These are phyloP conservation scores for Pyrenopolyporus hunteri DNA, from an alignment of 495 filamentous ascomycete genomes.

Conservation along the genomic window DNA sequence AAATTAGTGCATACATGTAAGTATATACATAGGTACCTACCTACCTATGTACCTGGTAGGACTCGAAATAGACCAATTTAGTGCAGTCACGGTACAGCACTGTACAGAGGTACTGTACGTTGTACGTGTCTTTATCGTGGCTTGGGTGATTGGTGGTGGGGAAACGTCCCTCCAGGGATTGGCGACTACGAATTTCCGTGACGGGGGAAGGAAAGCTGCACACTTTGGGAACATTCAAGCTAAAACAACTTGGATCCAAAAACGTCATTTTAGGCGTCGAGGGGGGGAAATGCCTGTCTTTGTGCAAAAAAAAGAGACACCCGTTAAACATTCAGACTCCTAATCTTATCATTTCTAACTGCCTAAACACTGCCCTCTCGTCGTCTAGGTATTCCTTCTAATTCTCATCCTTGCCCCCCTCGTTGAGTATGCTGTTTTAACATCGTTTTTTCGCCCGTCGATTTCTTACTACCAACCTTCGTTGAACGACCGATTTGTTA, in stretches of 20 bases:
- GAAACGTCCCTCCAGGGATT: constrained; percentile 1
- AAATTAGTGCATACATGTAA: no score
- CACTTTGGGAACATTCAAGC: background rate
- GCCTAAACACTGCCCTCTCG: background rate
- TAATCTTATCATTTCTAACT: background rate
- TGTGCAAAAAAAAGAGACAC: constrained; percentile 32
- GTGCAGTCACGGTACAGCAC: background rate
- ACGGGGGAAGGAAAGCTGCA: constrained; percentile 19
- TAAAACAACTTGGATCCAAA: constrained; percentile 22
- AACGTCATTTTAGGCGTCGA: constrained; percentile 36
- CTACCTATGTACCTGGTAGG: background rate
- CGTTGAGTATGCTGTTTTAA: constrained; percentile 18
- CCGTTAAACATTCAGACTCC: constrained; percentile 27
- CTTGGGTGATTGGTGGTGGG: constrained; percentile 25
- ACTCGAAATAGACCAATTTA: no score
- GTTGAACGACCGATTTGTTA: constrained; percentile 1
- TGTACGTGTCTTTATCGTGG: constrained; percentile 21
- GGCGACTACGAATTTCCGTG: constrained; percentile 5
- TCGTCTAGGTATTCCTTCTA: background rate
- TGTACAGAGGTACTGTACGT: constrained; percentile 1
- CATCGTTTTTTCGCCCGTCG: constrained; percentile 2
- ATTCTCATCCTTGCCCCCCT: background rate
- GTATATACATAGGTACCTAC: background rate
- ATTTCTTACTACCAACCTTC: constrained; percentile 1
- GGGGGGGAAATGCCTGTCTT: constrained; percentile 21